phyloP scores from a whole-genome alignment of 805 yeast genomes.

The Komagataella pastoris region DNA sequence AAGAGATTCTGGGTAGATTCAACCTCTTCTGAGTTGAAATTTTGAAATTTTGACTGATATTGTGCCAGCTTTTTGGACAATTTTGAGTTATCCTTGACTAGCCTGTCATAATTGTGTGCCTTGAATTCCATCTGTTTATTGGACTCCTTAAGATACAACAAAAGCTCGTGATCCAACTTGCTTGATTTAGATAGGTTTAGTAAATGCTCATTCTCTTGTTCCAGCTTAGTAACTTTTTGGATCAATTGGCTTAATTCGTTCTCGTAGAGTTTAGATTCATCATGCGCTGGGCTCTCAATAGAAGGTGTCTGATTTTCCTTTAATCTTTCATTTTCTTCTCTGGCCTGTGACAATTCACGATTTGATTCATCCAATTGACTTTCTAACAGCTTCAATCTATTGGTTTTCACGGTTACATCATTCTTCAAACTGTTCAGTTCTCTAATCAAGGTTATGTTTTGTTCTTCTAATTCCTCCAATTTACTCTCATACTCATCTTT shows the following conservation, averaged over 20 bases:
- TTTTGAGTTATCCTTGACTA: neutral
- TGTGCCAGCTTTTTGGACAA: neutral
- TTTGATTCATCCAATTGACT: neutral
- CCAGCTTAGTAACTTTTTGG: neutral
- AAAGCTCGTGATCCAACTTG: neutral
- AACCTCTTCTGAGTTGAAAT: neutral
- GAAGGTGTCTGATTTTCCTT: neutral
- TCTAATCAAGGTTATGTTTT: neutral
- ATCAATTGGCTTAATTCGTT: neutral
- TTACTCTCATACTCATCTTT: neutral
- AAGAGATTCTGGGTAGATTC: neutral
- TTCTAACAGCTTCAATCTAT: neutral
- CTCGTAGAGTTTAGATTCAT: neutral
- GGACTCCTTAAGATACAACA: neutral
- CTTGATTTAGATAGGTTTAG: neutral
- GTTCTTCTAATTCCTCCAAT: neutral
- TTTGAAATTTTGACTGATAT: neutral
- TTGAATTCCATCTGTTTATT: no score
- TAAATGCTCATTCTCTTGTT: neutral
- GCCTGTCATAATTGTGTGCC: neutral
- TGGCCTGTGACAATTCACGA: neutral
- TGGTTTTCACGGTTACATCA: no score
- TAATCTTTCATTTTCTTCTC: neutral
- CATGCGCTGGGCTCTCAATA: neutral
- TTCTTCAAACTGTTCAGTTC: neutral